A percentile compares a stretch with the other conserved stretches of the same genome.
Evolutionary conservation across 2,329 filamentous ascomycete species (phyloP).

Genomic region (Corynespora cassiicola): DNA sequence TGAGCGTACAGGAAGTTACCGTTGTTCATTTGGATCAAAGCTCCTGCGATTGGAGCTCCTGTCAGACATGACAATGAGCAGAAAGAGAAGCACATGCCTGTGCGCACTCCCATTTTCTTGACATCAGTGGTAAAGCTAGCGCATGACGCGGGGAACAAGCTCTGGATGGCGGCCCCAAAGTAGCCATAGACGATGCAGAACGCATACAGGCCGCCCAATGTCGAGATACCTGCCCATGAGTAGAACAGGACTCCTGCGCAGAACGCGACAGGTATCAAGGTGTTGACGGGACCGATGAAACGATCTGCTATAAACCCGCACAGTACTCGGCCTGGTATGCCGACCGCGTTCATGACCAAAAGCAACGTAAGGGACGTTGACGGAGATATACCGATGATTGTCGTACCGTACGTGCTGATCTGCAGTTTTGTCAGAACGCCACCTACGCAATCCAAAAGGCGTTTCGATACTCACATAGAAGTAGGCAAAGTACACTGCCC

Average conservation of each 20-base stretch:
- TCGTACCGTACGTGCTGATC: too few species aligned
- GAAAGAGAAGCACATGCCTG: constrained; percentile 50
- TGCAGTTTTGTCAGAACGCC: too few species aligned
- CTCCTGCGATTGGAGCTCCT: constrained; percentile 36
- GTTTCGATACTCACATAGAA: constrained; percentile 44
- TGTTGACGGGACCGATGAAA: constrained; percentile 50
- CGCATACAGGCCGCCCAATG: constrained; percentile 46
- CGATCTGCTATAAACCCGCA: constrained; percentile 54
- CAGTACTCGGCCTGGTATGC: constrained; percentile 57
- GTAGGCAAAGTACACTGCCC: constrained; percentile 46
- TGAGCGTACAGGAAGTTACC: constrained; percentile 52
- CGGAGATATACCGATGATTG: too few species aligned
- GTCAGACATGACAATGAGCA: constrained; percentile 33
- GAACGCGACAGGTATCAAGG: constrained; percentile 46
- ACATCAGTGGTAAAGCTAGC: constrained; percentile 52
- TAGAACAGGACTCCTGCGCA: constrained; percentile 52
- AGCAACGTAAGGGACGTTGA: constrained; percentile 52
- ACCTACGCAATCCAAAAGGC: too few species aligned
- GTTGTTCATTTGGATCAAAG: constrained; percentile 40
- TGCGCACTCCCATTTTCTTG: constrained; percentile 49
- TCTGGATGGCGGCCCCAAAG: constrained; percentile 54
- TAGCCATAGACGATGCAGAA: constrained; percentile 57
- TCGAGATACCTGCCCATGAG: constrained; percentile 50
- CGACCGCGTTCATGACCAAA: constrained; percentile 54
- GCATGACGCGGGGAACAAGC: constrained; percentile 52